Conservation (phyloP, 129 eudicot species). For the Lonicera japonica region DNA sequence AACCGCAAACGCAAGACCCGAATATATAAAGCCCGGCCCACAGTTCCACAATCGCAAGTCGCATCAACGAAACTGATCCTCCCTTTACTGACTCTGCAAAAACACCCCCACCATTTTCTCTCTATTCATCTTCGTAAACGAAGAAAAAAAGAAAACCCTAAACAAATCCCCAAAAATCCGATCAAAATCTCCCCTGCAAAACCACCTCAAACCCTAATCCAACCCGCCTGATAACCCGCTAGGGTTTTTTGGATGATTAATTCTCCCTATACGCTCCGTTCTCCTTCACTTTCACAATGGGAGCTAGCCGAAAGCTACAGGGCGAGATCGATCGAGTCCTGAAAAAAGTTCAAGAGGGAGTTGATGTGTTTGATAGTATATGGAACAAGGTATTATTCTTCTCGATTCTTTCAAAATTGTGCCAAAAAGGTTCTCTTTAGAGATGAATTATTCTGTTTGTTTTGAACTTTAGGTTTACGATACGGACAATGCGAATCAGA, state of each 20-base stretch:
- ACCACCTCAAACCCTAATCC: neutral
- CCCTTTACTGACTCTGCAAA: too few species aligned
- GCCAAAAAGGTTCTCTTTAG: neutral
- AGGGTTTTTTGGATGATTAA: conserved; percentile 31
- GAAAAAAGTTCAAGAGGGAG: conserved; percentile 97
- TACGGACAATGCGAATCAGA: conserved; percentile 92
- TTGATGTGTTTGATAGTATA: conserved; percentile 93
- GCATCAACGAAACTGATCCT: too few species aligned
- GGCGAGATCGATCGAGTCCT: conserved; percentile 98
- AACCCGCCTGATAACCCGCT: too few species aligned
- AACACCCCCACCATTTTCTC: too few species aligned
- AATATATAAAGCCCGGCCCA: too few species aligned
- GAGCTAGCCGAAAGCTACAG: conserved; percentile 96
- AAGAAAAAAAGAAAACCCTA: neutral
- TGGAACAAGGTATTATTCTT: conserved; percentile 79
- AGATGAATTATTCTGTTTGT: neutral
- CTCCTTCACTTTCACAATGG: conserved; percentile 46
- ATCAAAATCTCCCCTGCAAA: neutral
- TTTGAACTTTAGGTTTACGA: conserved; percentile 66
- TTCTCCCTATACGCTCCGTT: conserved; percentile 8
- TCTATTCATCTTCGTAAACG: neutral
- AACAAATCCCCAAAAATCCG: neutral
- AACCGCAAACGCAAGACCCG: too few species aligned
- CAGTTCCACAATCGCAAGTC: too few species aligned
- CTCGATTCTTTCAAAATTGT: neutral